phyloP scores from a whole-genome alignment of 768 basidiomycete species.

The Pleurotus sapidus region DNA sequence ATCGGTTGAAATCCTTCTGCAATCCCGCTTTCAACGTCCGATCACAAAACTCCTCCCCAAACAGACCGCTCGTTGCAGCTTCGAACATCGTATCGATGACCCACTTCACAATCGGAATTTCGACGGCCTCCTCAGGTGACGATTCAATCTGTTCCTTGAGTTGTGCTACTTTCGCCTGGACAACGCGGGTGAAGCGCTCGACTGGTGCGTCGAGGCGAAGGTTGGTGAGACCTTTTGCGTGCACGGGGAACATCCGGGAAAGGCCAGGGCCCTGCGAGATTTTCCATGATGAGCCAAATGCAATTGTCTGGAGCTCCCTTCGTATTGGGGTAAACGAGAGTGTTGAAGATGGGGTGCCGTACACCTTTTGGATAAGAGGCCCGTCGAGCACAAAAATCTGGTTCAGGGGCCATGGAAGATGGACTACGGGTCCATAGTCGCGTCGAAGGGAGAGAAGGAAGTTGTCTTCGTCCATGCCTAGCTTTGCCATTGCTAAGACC shows the following conservation, averaged over 20 bases:
- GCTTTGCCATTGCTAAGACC: background rate
- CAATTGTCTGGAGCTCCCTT: background rate
- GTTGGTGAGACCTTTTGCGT: constrained; percentile 3
- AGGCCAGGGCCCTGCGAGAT: background rate
- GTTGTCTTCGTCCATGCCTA: constrained; percentile 4
- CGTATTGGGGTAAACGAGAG: constrained; percentile 1
- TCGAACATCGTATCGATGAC: constrained; percentile 5
- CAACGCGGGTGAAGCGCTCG: background rate
- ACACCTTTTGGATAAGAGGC: constrained; percentile 3
- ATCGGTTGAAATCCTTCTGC: background rate
- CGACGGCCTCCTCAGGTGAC: background rate
- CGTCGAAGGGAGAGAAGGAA: background rate
- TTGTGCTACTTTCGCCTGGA: background rate
- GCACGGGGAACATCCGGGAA: background rate
- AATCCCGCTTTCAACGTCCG: background rate
- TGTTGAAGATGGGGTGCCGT: constrained; percentile 1
- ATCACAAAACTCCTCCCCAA: constrained; percentile 4
- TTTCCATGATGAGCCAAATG: background rate
- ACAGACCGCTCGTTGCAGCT: constrained; percentile 1
- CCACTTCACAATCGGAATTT: background rate
- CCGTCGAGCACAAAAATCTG: constrained; percentile 8
- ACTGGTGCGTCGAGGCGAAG: constrained; percentile 1
- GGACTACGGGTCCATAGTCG: background rate
- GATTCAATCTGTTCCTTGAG: constrained; percentile 1
- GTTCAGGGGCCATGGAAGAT: constrained; percentile 5